Base-by-base conservation (phyloP, 2,329 filamentous ascomycete species). In the Pseudopyrenochaeta lycopersici region DNA sequence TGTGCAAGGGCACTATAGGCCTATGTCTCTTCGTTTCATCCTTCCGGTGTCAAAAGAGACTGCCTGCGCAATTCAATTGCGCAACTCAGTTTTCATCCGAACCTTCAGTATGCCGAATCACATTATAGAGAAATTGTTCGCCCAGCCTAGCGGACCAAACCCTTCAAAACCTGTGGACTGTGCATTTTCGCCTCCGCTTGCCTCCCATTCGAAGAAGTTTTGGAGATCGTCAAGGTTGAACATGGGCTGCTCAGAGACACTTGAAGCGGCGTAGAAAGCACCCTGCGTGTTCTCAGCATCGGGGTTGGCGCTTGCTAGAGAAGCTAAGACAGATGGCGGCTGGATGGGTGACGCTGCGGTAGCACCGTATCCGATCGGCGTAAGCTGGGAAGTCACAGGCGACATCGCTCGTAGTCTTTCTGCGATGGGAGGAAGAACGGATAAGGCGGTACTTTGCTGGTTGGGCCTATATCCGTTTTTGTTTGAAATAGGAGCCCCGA, bases 171-270 rank as follows among this genome's bases (percentile, higher is more conserved):
- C 69, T 2, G 69, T 71, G 1, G 63, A 57, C 35, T 68, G 68
- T 15, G 60, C 64, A 35, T 67, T 65, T 42, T 70, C 67, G 12
- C 60, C 56, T 12, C 60, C 59, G 29, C 48, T 67, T 18, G 63
- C 63, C 17, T 68, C 65, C 68, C 68, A 71, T 18, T 70, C 66
- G 45, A 72, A 72, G 48, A 72, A 72, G 17, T 72, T 71, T 21
- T 72, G 70, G 2, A 72, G 36, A 42, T 71, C 67, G 20, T 72
- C 67, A 2, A 72, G 55, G 21, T 72, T 67, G 32, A 72, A 70
- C 39, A 71, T 67, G 11, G 67, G 68, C 20, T 67, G 68, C 6
- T 71, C 68, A 1, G 23, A 27, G 23, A 27, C 23, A 27, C 9
- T 27, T 27, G 23, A 27, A 27, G 52, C 54, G 0, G 61, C 56